Base-by-base conservation (phyloP, 768 basidiomycete genomes). In the Mycena kentingensis region DNA sequence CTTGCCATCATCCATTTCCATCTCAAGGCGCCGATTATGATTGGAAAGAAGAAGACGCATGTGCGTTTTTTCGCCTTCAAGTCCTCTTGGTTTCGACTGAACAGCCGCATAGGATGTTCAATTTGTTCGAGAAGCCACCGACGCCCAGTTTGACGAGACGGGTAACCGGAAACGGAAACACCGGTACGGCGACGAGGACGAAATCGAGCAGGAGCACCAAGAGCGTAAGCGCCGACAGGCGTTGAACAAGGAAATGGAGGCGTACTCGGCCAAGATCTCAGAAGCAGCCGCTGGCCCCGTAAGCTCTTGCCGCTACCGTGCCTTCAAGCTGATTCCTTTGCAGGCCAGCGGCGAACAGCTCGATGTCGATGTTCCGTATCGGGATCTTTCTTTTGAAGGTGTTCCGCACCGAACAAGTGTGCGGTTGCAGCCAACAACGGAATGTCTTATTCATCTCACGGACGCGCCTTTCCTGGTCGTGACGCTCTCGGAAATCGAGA, bases 101-200 rank as follows among this genome's bases (percentile, higher is more conserved):
- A 12, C 18, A 27, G 36, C 18, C 36, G 35, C 35, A 22, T 55
- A 96, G 90, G 97, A 99, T 68, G 84, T 98, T 5, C 97, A 98
- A 82, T 98, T 99, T 70, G 94, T 90, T 76, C 90, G 96, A 8
- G 97, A 98, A 73, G 96, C 95, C 6, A 91, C 93, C 0, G 97
- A 99, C 60, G 91, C 96, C 25, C 91, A 95, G 58, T 98, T 98
- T 64, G 97, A 99, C 64, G 97, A 99, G 70, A 98, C 97, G 1
- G 97, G 97, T n/a, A 98, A 98, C 63, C 83, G 95, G 61, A 98
- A 98, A 70, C 84, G 96, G 49, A 94, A 97, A 69, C 90, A 94
- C 63, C 84, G 96, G 49, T 98, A 98, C 64, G 94, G 94, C 25
- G 97, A 98, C 64, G 97, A 99, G 68, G 97, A 99, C 66, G 97